Conservation (phyloP, 768 basidiomycete genomes). For the Pholiota molesta region DNA sequence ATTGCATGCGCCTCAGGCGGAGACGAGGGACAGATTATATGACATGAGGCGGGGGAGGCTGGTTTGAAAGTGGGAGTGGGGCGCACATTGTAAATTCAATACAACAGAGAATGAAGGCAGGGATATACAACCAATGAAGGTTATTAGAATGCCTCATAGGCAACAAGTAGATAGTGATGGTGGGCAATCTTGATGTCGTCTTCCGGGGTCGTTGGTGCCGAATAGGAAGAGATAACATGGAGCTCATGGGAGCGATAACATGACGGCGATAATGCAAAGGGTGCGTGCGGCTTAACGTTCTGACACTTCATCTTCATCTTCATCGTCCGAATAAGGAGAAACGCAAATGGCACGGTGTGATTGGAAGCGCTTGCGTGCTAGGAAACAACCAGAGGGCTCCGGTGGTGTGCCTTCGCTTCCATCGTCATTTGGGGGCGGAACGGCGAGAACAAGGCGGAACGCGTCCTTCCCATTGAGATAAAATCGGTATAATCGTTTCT, state of each 20-base stretch:
- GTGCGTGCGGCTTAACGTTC: constrained; percentile 26
- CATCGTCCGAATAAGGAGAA: constrained; percentile 48
- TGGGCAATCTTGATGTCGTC: background rate
- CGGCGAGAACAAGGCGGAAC: constrained; percentile 74
- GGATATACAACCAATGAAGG: background rate
- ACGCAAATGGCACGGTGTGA: constrained; percentile 48
- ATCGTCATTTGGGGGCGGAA: constrained; percentile 43
- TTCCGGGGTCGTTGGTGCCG: background rate
- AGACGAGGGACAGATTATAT: background rate
- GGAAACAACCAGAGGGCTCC: constrained; percentile 4
- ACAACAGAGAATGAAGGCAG: background rate
- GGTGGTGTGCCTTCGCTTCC: constrained; percentile 23
- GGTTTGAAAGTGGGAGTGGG: background rate
- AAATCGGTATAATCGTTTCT: constrained; percentile 93
- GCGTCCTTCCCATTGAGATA: constrained; percentile 98
- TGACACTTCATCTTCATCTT: constrained; percentile 44
- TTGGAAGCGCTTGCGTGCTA: constrained; percentile 21
- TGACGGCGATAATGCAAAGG: background rate
- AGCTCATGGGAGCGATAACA: background rate
- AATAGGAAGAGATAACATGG: background rate
- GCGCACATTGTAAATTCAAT: background rate
- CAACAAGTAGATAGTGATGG: background rate
- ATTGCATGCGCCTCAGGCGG: background rate
- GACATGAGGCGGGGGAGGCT: background rate
- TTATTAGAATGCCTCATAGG: background rate